Conservation (phyloP, 2,329 filamentous ascomycete species). For the Cercospora sesami region DNA sequence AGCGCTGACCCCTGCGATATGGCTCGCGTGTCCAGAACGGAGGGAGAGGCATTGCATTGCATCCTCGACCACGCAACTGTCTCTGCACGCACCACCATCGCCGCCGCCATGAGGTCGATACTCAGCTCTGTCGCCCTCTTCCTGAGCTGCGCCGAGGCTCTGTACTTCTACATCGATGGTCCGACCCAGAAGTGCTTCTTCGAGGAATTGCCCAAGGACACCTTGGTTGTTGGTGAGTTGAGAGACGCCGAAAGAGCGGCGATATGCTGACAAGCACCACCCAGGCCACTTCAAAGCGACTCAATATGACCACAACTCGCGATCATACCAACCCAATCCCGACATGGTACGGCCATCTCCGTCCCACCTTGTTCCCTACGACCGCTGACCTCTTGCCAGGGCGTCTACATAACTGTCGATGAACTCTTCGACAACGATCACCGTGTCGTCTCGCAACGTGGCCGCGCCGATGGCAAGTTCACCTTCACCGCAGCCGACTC, state of each 20-base stretch:
- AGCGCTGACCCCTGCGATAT: conserved; percentile 12
- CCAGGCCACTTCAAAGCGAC: conserved; percentile 80
- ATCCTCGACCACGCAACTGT: background rate
- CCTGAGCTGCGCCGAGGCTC: conserved; percentile 67
- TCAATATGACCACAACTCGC: conserved; percentile 72
- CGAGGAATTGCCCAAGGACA: conserved; percentile 97
- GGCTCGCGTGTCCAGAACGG: conserved; percentile 13
- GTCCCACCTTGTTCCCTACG: background rate
- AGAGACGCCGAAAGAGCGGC: no score
- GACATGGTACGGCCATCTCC: conserved; percentile 45
- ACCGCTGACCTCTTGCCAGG: conserved; percentile 38
- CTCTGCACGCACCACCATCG: background rate
- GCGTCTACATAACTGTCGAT: conserved; percentile 90
- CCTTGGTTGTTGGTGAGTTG: conserved; percentile 77
- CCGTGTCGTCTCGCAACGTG: conserved; percentile 86
- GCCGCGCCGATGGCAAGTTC: conserved; percentile 75
- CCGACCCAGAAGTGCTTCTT: conserved; percentile 90
- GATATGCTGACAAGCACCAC: background rate
- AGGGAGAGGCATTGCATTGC: background rate
- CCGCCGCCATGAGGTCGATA: conserved; percentile 33
- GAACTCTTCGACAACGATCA: conserved; percentile 98
- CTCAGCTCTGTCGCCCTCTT: conserved; percentile 38
- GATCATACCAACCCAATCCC: conserved; percentile 69
- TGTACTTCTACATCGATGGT: conserved; percentile 95
- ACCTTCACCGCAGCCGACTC: conserved; percentile 92